Evolutionary conservation across 2,329 filamentous ascomycete species (phyloP).

Genomic region (Blastomyces percursus): DNA sequence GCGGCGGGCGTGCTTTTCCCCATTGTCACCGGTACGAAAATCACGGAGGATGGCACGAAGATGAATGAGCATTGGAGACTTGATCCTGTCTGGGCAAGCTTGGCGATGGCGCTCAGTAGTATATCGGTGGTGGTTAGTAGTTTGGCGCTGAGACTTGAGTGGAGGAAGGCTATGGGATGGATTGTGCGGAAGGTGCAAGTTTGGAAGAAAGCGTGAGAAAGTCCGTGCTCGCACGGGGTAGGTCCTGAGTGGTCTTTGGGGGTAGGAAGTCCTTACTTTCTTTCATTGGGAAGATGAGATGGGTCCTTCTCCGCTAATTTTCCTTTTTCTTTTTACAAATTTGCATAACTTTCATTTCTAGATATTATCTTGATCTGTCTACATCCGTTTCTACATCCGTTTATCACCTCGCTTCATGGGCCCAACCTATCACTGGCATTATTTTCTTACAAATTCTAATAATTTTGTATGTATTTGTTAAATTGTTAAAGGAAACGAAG

Average conservation of each 20-base stretch:
- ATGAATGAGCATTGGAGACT: conserved; percentile 35
- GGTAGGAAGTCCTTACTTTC: no score
- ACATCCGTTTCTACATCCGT: no score
- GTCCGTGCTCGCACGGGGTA: no score
- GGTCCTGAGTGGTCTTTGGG: no score
- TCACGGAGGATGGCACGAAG: conserved; percentile 21
- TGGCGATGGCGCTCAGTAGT: conserved; percentile 88
- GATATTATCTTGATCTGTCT: no score
- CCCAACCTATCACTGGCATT: not conserved
- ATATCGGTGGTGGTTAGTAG: conserved; percentile 81
- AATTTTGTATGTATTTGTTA: not conserved
- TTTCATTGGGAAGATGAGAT: not conserved
- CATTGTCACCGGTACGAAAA: conserved; percentile 33
- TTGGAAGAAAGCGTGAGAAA: not conserved
- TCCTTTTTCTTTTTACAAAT: not conserved
- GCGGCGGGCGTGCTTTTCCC: conserved; percentile 71
- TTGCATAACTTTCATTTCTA: not conserved
- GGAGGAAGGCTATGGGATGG: conserved; percentile 8
- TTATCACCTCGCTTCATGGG: no score
- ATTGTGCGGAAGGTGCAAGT: not conserved
- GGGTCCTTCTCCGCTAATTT: not conserved
- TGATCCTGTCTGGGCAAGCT: conserved; percentile 60
- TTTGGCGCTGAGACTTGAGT: conserved; percentile 52
- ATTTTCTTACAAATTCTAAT: not conserved
- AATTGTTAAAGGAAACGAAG: no score